These are phyloP conservation scores for Eimeria tenella DNA, from an alignment of 169 alveolate genomes.

Conservation along the genomic window DNA sequence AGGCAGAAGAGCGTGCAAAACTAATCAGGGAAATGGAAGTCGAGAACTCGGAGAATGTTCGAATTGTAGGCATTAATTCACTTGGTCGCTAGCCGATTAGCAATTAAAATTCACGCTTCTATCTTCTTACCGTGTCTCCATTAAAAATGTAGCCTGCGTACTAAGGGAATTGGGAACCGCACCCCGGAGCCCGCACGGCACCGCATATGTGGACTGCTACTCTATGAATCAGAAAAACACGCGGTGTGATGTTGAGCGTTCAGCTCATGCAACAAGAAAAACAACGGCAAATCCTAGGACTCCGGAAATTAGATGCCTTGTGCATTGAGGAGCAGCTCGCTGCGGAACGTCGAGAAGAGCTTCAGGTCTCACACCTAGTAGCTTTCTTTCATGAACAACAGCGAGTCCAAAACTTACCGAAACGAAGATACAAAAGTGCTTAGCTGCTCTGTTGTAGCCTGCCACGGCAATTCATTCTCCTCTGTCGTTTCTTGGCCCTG, in stretches of 20 bases:
- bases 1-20: constrained; percentile 53
- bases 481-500: neutral
- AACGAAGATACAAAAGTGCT: neutral
- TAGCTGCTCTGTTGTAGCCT: no score
- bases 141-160: no score
- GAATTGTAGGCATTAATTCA: constrained; percentile 6
- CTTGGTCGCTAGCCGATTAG: no score
- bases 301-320: constrained; percentile 48
- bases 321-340: constrained; percentile 39
- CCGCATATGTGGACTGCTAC: no score
- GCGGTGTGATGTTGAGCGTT: neutral
- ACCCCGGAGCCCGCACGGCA: no score
- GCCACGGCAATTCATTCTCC: no score
- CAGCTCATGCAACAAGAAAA: constrained; percentile 69
- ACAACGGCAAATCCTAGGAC: constrained; percentile 24
- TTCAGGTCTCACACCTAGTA: constrained; percentile 8
- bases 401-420: neutral
- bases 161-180: no score
- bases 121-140: no score
- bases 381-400: neutral
- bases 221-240: no score
- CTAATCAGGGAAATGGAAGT: constrained; percentile 15
- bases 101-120: no score
- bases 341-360: constrained; percentile 35
- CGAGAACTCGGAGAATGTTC: constrained; percentile 23